phyloP scores from a whole-genome alignment of 2,329 filamentous ascomycete species.

The Dactylellina sp. region DNA sequence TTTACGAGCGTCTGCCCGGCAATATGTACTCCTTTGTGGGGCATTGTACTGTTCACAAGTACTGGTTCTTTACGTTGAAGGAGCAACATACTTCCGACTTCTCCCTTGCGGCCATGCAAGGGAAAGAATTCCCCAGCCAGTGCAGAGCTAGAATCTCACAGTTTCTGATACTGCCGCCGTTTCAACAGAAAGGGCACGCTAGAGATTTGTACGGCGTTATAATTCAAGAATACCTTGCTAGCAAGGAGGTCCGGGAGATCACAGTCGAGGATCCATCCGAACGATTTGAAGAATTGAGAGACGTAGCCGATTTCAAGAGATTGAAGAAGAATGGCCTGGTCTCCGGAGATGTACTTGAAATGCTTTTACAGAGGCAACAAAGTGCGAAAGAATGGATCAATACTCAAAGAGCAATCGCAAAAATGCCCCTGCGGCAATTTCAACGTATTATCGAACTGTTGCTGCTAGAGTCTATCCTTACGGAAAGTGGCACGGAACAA shows the following conservation, averaged over 20 bases:
- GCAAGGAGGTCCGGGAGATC: conserved; percentile 79
- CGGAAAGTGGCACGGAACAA: not conserved
- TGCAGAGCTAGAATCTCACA: conserved; percentile 78
- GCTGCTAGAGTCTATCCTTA: conserved; percentile 62
- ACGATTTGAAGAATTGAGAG: conserved; percentile 82
- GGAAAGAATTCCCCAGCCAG: conserved; percentile 18
- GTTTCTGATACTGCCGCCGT: conserved; percentile 89
- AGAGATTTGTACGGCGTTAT: conserved; percentile 83
- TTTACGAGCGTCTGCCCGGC: conserved; percentile 69
- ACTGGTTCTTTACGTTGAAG: conserved; percentile 70
- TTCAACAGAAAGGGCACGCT: conserved; percentile 83
- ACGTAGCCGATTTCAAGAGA: conserved; percentile 77
- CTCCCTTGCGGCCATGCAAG: conserved; percentile 68
- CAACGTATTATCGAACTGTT: conserved; percentile 71
- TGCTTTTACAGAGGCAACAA: conserved; percentile 69
- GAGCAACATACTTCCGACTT: not conserved
- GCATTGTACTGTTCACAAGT: conserved; percentile 90
- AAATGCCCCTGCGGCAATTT: conserved; percentile 85
- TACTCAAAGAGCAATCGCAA: conserved; percentile 55
- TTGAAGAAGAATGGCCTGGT: conserved; percentile 71
- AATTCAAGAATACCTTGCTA: conserved; percentile 75
- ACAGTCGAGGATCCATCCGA: conserved; percentile 95
- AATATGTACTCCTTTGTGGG: conserved; percentile 85
- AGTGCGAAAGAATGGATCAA: conserved; percentile 65
- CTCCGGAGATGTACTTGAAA: conserved; percentile 61